Conservation (phyloP, 495 filamentous ascomycete genomes). For the Penicillium pulvis region DNA sequence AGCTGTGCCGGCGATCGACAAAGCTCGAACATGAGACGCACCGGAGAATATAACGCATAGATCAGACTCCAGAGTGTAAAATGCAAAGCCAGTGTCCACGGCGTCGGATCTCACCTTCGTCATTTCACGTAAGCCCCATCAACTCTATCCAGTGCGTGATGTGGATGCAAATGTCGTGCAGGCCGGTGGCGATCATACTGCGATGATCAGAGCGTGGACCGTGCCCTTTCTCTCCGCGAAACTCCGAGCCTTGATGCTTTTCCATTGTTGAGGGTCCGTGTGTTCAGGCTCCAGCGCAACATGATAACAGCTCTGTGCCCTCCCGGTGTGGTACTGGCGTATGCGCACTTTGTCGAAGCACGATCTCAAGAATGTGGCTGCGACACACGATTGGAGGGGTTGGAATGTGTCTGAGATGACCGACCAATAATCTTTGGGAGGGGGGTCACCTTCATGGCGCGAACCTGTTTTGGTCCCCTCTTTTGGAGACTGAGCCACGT, state of each 20-base stretch:
- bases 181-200: constrained; percentile 27
- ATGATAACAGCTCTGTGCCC: constrained; percentile 8
- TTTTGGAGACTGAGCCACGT: constrained; percentile 25
- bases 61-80: neutral
- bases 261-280: constrained; percentile 14
- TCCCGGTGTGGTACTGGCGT: constrained; percentile 11
- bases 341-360: constrained; percentile 1
- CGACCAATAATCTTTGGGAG: constrained; percentile 16
- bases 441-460: constrained; percentile 15
- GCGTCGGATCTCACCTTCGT: constrained; percentile 5
- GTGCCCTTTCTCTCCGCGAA: constrained; percentile 20
- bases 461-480: constrained; percentile 13
- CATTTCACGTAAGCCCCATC: constrained; percentile 16
- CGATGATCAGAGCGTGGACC: constrained; percentile 32
- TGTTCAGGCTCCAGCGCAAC: constrained; percentile 21
- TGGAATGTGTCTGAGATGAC: constrained; percentile 32
- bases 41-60: neutral
- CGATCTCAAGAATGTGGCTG: constrained; percentile 28
- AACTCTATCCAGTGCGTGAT: constrained; percentile 21
- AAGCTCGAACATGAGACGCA: neutral
- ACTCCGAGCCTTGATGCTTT: constrained; percentile 5
- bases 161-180: constrained; percentile 30
- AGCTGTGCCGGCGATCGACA: neutral
- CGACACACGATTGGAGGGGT: constrained; percentile 18
- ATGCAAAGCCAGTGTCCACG: neutral